Evolutionary conservation across 2,329 filamentous ascomycete genomes (phyloP).

Genomic region (Xylaria polymorpha): DNA sequence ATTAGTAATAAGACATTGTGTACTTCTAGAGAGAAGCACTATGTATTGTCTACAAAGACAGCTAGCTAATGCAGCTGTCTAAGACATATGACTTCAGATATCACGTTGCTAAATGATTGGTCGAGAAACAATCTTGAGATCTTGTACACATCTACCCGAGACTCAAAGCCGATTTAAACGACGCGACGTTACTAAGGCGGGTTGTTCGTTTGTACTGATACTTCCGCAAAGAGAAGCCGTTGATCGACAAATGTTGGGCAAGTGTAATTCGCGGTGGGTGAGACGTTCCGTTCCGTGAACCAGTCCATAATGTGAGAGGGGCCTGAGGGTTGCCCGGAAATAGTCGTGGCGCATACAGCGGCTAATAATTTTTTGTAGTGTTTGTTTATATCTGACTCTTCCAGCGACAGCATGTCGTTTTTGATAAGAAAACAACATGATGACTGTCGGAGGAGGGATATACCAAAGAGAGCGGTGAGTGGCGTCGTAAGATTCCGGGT

Average conservation of each 20-base stretch:
- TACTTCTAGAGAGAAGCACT: neutral
- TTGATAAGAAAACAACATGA: conserved; percentile 16
- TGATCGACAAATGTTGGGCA: conserved; percentile 26
- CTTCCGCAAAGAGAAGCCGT: conserved; percentile 9
- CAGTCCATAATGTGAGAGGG: conserved; percentile 20
- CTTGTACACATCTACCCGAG: conserved; percentile 33
- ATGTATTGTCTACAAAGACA: conserved; percentile 2
- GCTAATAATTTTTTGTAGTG: conserved; percentile 19
- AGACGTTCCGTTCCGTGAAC: conserved; percentile 39
- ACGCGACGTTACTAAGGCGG: conserved; percentile 9
- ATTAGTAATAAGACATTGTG: neutral
- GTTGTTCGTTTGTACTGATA: conserved; percentile 25
- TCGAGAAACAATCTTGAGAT: conserved; percentile 39
- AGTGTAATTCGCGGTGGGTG: conserved; percentile 32
- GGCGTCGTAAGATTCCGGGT: conserved; percentile 23
- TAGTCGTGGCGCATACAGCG: conserved; percentile 27
- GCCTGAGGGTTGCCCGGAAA: conserved; percentile 8
- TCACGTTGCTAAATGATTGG: conserved; percentile 50
- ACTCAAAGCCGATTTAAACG: conserved; percentile 29
- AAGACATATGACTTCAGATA: conserved; percentile 17
- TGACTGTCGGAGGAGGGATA: conserved; percentile 12
- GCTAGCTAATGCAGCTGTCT: conserved; percentile 6
- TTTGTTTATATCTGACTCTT: neutral
- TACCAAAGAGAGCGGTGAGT: conserved; percentile 29
- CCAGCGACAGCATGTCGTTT: conserved; percentile 1